Evolutionary conservation across 148 eudicot genomes (phyloP).

Genomic region (Amaranthus hypochondriacus): DNA sequence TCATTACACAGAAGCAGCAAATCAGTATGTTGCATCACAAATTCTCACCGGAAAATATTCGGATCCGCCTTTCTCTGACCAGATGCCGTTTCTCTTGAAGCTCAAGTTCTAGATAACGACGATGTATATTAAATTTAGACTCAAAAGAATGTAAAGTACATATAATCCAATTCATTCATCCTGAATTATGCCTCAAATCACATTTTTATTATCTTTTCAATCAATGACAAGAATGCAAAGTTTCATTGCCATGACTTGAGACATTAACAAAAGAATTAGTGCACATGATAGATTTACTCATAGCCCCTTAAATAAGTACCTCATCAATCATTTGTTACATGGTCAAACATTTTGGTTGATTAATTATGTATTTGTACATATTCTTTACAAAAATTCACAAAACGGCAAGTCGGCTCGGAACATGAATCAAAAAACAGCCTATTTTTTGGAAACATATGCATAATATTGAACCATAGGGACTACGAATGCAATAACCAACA

Average conservation of each 20-base stretch:
- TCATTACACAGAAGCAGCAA: constrained; percentile 72
- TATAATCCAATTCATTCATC: constrained; percentile 19
- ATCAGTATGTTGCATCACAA: constrained; percentile 53
- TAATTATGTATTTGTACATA: constrained; percentile 42
- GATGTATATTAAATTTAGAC: neutral
- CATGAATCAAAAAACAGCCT: constrained; percentile 19
- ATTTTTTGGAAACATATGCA: constrained; percentile 89
- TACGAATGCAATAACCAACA: constrained; percentile 87
- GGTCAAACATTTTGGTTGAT: constrained; percentile 16
- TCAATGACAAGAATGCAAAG: neutral
- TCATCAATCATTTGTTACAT: constrained; percentile 25
- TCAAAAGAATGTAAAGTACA: neutral
- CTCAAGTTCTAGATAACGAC: constrained; percentile 36
- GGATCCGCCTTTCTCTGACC: constrained; percentile 54
- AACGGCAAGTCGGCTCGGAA: constrained; percentile 12
- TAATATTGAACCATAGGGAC: constrained; percentile 99
- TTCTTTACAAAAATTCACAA: constrained; percentile 17
- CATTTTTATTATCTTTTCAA: constrained; percentile 16
- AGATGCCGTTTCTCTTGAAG: constrained; percentile 54
- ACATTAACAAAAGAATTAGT: neutral
- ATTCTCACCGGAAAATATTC: constrained; percentile 63
- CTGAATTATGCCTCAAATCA: constrained; percentile 36
- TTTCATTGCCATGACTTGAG: neutral
- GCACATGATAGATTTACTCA: constrained; percentile 2
- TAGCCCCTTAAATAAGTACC: neutral